Base-by-base conservation (phyloP, 169 alveolate species). In the Cryptosporidium parvum region DNA sequence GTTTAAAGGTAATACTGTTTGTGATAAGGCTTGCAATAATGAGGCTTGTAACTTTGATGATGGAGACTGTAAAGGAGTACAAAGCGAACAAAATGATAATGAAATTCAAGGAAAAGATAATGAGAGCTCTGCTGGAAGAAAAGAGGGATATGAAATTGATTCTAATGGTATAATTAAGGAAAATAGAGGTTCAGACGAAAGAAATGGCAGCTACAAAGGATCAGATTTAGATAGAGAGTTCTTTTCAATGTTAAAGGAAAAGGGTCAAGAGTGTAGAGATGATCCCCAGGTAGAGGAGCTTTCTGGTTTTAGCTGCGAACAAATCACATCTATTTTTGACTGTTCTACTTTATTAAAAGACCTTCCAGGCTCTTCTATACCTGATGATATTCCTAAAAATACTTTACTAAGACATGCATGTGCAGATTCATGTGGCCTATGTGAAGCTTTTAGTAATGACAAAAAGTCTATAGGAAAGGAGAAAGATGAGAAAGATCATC, bases 21-120 rank as follows among this genome's bases (percentile, higher is more conserved):
- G 86, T 58, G 86, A 73, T n/a, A n/a, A 56, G 29, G 69, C 86
- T 2, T 73, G 86, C 42, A 73, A 73, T 42, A 73, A 73, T 23
- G 29, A 29, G 23, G 71, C 44, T 8, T 73, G 86, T 26, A 48
- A 56, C 18, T 73, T 39, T 31, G 86, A 73, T 35, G 71, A 58
- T 33, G 86, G 86, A 6, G 86, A 73, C 8, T 73, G 86, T 31
- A 26, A 12, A n/a, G 42, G 70, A 14, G 37, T 44, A 8, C 3
- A 18, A 18, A 39, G 35, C 3, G 51, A 31, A 37, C 16, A 62
- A 0, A n/a, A 26, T 4, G 53, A 69, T 3, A 21, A 21, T 3
- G 52, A 31, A 26, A 31, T 21, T 5, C 0, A 14, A 8, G 52
- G 33, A 3, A 67, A 31, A 10, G 68, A 48, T 12, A 56, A 52